These are phyloP conservation scores for Globisporangium yorkense DNA, from an alignment of 352 stramenopile genomes.

Conservation along the genomic window DNA sequence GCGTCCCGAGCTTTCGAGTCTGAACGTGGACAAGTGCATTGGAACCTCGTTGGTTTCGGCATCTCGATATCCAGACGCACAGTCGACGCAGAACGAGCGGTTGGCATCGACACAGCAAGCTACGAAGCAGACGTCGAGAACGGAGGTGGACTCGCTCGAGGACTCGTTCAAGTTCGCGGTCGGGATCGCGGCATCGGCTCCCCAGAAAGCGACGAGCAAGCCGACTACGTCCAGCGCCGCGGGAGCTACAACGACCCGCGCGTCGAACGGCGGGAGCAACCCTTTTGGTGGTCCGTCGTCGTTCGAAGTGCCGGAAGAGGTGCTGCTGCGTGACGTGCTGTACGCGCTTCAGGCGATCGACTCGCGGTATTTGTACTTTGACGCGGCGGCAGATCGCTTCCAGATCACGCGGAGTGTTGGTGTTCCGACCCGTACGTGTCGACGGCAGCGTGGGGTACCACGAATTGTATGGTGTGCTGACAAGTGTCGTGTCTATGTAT, in stretches of 20 bases:
- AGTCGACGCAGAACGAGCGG: constrained; percentile 7
- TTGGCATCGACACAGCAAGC: constrained; percentile 5
- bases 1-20: constrained; percentile 3
- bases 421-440: constrained; percentile 66
- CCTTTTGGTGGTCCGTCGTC: constrained; percentile 19
- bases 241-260: not conserved
- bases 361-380: constrained; percentile 85
- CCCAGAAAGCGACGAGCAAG: constrained; percentile 20
- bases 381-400: constrained; percentile 66
- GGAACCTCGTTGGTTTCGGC: not conserved
- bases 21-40: constrained; percentile 8
- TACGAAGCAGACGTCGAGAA: constrained; percentile 11
- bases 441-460: not conserved
- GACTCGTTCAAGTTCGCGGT: constrained; percentile 79
- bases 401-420: constrained; percentile 72
- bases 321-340: constrained; percentile 89
- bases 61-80: not conserved
- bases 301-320: constrained; percentile 79
- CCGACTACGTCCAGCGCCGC: constrained; percentile 3
- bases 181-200: constrained; percentile 36
- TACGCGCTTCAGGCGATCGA: constrained; percentile 93
- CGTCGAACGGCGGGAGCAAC: constrained; percentile 1
- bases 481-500: not conserved
- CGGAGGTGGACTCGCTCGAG: constrained; percentile 53
- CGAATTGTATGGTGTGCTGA: not conserved